These are phyloP conservation scores for Fusarium pseudoanthophilum DNA, from an alignment of 2,329 filamentous ascomycete genomes.

Conservation along the genomic window DNA sequence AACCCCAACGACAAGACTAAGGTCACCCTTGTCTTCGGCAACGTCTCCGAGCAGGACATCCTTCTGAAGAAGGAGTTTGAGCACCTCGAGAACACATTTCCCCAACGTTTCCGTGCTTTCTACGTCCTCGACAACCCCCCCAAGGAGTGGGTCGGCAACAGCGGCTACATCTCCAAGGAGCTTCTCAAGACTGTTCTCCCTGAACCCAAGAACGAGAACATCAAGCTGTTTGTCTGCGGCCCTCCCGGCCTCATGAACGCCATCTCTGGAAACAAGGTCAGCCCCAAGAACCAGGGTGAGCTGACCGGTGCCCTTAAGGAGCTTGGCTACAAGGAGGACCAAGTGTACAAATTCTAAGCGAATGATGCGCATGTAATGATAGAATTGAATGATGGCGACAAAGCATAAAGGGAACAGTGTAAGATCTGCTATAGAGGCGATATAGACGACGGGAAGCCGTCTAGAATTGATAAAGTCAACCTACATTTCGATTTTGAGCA, in stretches of 20 bases:
- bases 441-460: conserved; percentile 35
- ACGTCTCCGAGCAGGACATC: conserved; percentile 90
- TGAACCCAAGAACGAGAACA: conserved; percentile 88
- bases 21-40: conserved; percentile 94
- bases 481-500: background rate
- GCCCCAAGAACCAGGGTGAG: conserved; percentile 94
- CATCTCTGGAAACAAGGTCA: conserved; percentile 88
- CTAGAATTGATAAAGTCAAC: conserved; percentile 38
- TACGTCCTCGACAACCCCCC: conserved; percentile 88
- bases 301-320: conserved; percentile 84
- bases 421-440: conserved; percentile 44
- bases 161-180: conserved; percentile 88
- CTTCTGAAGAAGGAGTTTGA: conserved; percentile 87
- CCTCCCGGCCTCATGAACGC: conserved; percentile 94
- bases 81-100: conserved; percentile 92
- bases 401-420: conserved; percentile 29
- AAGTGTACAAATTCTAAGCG: conserved; percentile 91
- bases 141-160: conserved; percentile 80
- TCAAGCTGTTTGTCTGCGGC: conserved; percentile 97
- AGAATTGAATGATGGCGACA: conserved; percentile 9
- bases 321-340: conserved; percentile 74
- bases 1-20: conserved; percentile 98
- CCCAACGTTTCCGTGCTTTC: conserved; percentile 93
- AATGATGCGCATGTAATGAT: conserved; percentile 12
- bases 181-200: conserved; percentile 94